phyloP scores from a whole-genome alignment of 2,329 filamentous ascomycete species.

The Cercospora zeina region DNA sequence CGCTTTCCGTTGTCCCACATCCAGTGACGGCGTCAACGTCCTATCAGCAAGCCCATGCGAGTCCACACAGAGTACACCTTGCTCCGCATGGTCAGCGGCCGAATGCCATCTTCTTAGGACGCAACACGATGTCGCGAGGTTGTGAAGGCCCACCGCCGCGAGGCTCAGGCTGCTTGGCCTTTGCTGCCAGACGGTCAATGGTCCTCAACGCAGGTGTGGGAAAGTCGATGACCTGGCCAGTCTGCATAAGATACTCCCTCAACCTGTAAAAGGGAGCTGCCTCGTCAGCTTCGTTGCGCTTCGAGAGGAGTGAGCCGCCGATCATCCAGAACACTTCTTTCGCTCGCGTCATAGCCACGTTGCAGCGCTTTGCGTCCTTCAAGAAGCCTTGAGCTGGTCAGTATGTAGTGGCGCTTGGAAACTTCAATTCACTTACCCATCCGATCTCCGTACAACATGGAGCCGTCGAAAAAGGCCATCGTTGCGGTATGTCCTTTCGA shows the following conservation, averaged over 20 bases:
- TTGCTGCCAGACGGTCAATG: neutral
- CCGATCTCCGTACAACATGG: neutral
- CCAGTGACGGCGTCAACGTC: too few relatives aligned
- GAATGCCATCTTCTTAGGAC: neutral
- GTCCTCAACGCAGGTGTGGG: neutral
- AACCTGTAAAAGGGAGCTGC: neutral
- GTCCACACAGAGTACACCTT: neutral
- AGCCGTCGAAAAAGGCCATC: slow-evolving; percentile 29
- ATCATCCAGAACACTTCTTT: slow-evolving; percentile 30
- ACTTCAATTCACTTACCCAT: neutral
- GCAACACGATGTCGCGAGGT: neutral
- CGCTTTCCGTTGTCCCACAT: too few relatives aligned
- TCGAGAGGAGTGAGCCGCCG: neutral
- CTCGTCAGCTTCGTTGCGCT: neutral
- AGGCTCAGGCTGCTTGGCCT: neutral
- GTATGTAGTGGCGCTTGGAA: neutral
- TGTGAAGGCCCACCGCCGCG: neutral
- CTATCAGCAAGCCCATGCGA: neutral
- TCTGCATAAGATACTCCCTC: neutral
- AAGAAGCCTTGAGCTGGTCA: slow-evolving; percentile 20
- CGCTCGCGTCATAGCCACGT: slow-evolving; percentile 31
- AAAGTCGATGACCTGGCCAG: neutral
- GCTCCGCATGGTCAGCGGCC: neutral
- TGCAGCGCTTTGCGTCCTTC: slow-evolving; percentile 22
- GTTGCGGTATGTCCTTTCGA: slow-evolving; percentile 25